phyloP scores from a whole-genome alignment of 1,284 basidiomycete genomes.

The Microbotryum scabiosae region DNA sequence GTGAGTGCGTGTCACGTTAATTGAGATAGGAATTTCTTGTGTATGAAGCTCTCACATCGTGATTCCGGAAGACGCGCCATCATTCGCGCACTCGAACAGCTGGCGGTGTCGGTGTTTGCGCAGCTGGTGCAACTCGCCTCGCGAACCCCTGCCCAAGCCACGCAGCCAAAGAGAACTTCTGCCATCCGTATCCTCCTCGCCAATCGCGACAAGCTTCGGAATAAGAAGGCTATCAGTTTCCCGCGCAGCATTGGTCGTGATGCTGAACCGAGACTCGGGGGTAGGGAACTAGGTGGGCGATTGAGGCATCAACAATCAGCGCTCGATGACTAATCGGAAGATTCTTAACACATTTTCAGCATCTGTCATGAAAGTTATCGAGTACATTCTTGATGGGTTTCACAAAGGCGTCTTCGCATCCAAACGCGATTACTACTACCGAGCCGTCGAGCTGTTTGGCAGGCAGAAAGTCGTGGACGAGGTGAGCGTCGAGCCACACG shows the following conservation, averaged over 20 bases:
- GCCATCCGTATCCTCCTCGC: constrained; percentile 4
- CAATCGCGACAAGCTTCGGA: not conserved
- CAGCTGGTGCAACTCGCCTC: constrained; percentile 7
- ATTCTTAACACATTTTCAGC: not conserved
- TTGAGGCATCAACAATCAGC: no score
- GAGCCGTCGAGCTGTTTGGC: constrained; percentile 65
- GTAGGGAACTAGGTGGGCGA: constrained; percentile 15
- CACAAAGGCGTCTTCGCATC: constrained; percentile 8
- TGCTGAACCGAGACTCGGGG: constrained; percentile 2
- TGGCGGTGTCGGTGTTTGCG: constrained; percentile 13
- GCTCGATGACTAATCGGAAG: no score
- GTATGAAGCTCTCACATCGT: not conserved
- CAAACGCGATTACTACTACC: constrained; percentile 70
- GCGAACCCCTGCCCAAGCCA: not conserved
- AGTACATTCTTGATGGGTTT: constrained; percentile 22
- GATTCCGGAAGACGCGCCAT: constrained; percentile 9
- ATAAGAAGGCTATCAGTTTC: constrained; percentile 4
- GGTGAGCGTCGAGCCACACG: constrained; percentile 42
- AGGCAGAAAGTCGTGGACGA: constrained; percentile 64
- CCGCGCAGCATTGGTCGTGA: constrained; percentile 16
- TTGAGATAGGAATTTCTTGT: no score
- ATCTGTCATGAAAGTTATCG: constrained; percentile 15
- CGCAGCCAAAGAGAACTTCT: not conserved
- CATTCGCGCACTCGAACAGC: constrained; percentile 9
- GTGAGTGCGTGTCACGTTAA: no score